phyloP scores from a whole-genome alignment of 306 rosid genomes.

The Nissolia schottii region DNA sequence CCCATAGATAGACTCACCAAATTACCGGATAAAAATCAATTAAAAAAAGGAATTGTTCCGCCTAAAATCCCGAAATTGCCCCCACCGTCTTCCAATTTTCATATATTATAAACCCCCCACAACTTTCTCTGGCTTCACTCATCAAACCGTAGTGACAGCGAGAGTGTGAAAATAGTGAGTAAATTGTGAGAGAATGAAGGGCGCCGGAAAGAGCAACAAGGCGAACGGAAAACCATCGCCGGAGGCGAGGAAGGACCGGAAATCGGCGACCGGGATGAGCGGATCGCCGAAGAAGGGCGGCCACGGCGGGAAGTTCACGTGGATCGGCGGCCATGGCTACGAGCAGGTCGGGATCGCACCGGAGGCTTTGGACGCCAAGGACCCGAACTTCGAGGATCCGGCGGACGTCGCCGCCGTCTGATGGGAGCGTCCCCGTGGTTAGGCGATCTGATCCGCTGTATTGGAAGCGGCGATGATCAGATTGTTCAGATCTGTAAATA shows the following conservation, averaged over 20 bases:
- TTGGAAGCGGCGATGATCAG: background rate
- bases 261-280: conserved; percentile 71
- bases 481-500: conserved; percentile 12
- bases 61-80: conserved; percentile 10
- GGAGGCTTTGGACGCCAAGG: conserved; percentile 50
- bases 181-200: conserved; percentile 44
- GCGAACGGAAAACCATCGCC: conserved; percentile 35
- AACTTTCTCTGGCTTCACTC: rapidly evolving
- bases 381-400: conserved; percentile 80
- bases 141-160: background rate
- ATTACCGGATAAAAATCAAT: background rate
- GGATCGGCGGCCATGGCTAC: conserved; percentile 69
- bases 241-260: conserved; percentile 63
- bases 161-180: background rate
- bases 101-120: background rate
- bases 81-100: background rate
- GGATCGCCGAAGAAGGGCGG: conserved; percentile 98
- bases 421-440: conserved; percentile 3
- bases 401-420: conserved; percentile 43
- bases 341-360: conserved; percentile 45
- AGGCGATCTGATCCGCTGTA: background rate
- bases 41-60: background rate
- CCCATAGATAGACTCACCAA: background rate
- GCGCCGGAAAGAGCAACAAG: conserved; percentile 50
- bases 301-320: conserved; percentile 88